A percentile compares a stretch with the other conserved stretches of the same genome.
phyloP scores from a whole-genome alignment of 164 flowering plant species.

The Chloranthus sessilifolius region DNA sequence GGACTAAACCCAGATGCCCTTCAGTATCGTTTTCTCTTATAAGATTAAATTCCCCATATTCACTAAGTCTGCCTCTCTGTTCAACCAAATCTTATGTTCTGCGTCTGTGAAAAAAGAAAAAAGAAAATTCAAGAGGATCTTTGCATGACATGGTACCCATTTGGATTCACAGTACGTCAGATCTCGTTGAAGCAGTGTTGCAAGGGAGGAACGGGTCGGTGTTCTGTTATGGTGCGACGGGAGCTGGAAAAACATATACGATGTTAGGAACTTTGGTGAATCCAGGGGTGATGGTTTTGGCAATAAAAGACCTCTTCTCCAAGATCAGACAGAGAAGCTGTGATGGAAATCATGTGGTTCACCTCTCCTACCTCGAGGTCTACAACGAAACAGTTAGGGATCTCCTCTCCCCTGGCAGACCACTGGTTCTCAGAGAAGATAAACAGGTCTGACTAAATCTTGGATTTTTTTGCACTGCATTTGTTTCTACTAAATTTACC shows the following conservation, averaged over 20 bases:
- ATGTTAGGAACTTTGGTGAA: slow-evolving; percentile 89
- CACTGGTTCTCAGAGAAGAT: slow-evolving; percentile 91
- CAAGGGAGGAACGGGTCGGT: slow-evolving; percentile 94
- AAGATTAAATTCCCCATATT: no score
- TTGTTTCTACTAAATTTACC: no score
- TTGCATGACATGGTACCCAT: background rate
- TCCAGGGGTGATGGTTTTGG: slow-evolving; percentile 96
- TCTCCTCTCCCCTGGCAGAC: slow-evolving; percentile 89
- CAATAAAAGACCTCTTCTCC: slow-evolving; percentile 80
- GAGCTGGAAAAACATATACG: slow-evolving; percentile 95
- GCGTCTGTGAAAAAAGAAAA: no score
- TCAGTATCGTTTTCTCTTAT: no score
- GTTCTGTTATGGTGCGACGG: slow-evolving; percentile 95
- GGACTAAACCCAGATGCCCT: no score
- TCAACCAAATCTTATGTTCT: no score
- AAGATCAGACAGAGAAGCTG: slow-evolving; percentile 79
- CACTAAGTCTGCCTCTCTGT: no score
- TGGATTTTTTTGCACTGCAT: background rate
- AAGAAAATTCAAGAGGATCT: no score
- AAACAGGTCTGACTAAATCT: slow-evolving; percentile 79
- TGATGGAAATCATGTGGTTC: slow-evolving; percentile 88
- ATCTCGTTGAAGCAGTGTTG: slow-evolving; percentile 82
- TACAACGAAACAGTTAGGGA: slow-evolving; percentile 92
- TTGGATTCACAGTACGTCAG: slow-evolving; percentile 62
- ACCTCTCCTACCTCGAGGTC: slow-evolving; percentile 91